A percentile compares a stretch with the other conserved stretches of the same genome.
phyloP scores from a whole-genome alignment of 768 basidiomycete genomes.

The Rhodotorula diobovata region DNA sequence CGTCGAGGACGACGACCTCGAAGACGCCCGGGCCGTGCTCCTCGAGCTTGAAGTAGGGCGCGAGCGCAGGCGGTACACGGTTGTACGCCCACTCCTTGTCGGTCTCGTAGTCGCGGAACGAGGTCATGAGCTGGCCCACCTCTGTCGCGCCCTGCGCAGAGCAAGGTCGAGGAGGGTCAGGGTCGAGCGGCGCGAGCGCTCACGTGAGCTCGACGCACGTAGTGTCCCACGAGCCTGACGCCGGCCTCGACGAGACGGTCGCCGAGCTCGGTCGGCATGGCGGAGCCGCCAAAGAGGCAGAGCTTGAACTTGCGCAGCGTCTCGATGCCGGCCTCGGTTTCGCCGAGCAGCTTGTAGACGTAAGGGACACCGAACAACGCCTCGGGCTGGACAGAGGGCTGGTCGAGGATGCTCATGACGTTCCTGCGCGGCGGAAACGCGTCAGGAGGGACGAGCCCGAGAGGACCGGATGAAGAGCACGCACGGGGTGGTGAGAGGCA shows the following conservation, averaged over 20 bases:
- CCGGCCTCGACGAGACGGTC: slow-evolving; percentile 54
- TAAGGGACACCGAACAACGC: slow-evolving; percentile 47
- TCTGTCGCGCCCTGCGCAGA: slow-evolving; percentile 13
- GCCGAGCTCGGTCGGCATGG: slow-evolving; percentile 58
- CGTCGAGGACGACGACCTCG: slow-evolving; percentile 56
- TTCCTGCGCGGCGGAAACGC: slow-evolving; percentile 43
- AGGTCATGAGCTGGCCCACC: slow-evolving; percentile 50
- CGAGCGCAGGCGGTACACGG: slow-evolving; percentile 45
- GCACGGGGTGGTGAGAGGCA: slow-evolving; percentile 54
- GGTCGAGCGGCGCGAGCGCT: neutral
- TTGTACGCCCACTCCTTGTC: slow-evolving; percentile 62
- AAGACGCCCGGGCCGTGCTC: slow-evolving; percentile 51
- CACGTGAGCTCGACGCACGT: slow-evolving; percentile 43
- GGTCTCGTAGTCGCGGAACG: slow-evolving; percentile 52
- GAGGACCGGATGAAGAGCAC: slow-evolving; percentile 43
- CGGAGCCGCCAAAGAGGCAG: slow-evolving; percentile 56
- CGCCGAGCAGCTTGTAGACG: slow-evolving; percentile 53
- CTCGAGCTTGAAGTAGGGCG: slow-evolving; percentile 52
- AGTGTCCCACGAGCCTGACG: slow-evolving; percentile 54
- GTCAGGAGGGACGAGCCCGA: neutral
- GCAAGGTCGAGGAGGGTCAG: too few species aligned
- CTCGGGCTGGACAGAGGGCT: neutral
- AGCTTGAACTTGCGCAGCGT: slow-evolving; percentile 53
- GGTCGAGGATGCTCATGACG: slow-evolving; percentile 38
- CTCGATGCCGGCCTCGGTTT: slow-evolving; percentile 53